phyloP scores from a whole-genome alignment of 345 rosid genomes.

The Salix brachista region DNA sequence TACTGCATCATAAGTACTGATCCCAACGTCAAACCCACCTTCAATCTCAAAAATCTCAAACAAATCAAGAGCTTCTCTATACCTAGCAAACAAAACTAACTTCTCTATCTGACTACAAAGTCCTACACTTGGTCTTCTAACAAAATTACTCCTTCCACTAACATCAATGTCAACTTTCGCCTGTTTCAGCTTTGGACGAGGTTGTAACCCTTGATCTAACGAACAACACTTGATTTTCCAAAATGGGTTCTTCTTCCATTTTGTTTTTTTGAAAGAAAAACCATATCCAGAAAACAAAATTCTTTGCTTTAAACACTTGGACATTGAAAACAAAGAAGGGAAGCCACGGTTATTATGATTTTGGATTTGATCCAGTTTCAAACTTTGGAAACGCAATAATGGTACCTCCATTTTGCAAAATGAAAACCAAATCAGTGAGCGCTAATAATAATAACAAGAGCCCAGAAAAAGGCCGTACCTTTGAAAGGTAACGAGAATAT shows the following conservation, averaged over 20 bases:
- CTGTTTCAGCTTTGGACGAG: slow-evolving; percentile 51
- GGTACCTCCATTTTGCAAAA: slow-evolving; percentile 45
- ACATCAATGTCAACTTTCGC: slow-evolving; percentile 20
- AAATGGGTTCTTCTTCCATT: slow-evolving; percentile 40
- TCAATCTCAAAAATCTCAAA: slow-evolving; percentile 66
- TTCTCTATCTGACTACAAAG: slow-evolving; percentile 80
- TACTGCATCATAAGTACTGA: slow-evolving; percentile 66
- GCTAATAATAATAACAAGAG: background rate
- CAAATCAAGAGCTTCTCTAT: slow-evolving; percentile 73
- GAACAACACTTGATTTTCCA: slow-evolving; percentile 43
- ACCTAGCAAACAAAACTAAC: slow-evolving; percentile 48
- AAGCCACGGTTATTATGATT: slow-evolving; percentile 19
- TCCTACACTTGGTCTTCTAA: slow-evolving; percentile 37
- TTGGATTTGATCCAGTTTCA: slow-evolving; percentile 41
- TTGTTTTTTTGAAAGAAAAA: slow-evolving; percentile 35
- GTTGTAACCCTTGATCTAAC: slow-evolving; percentile 45
- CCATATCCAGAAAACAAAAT: slow-evolving; percentile 36
- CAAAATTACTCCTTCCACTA: slow-evolving; percentile 11
- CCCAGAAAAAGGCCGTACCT: slow-evolving; percentile 12
- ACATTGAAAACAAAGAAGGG: slow-evolving; percentile 23
- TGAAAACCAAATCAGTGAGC: slow-evolving; percentile 4
- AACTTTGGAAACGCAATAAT: slow-evolving; percentile 37
- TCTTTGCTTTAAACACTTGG: slow-evolving; percentile 17
- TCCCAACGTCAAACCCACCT: slow-evolving; percentile 44
- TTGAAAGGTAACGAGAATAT: background rate